Conservation (phyloP, 129 eudicot species). For the Saussurea involucrata region DNA sequence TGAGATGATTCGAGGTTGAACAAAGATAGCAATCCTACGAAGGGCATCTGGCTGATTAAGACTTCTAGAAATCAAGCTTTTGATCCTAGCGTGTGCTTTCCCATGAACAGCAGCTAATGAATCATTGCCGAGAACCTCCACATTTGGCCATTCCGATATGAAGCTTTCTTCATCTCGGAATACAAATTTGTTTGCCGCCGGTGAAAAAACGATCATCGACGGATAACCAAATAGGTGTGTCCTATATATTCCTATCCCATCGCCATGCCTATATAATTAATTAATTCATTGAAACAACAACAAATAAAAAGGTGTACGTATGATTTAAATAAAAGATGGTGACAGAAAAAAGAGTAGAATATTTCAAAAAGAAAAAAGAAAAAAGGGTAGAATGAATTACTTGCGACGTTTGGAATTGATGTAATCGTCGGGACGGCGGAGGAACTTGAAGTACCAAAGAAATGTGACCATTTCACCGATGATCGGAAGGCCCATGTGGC, state of each 20-base stretch:
- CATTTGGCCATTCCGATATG: constrained; percentile 29
- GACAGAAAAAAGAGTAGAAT: too few species aligned
- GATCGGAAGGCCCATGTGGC: constrained; percentile 57
- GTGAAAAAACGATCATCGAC: constrained; percentile 38
- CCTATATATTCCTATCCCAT: constrained; percentile 43
- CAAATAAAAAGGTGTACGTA: too few species aligned
- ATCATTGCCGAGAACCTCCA: constrained; percentile 33
- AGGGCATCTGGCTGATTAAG: constrained; percentile 67
- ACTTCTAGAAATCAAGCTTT: constrained; percentile 41
- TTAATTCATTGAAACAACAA: background rate
- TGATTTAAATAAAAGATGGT: background rate
- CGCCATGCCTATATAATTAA: constrained; percentile 43
- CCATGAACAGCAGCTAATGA: constrained; percentile 49
- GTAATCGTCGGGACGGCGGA: constrained; percentile 54
- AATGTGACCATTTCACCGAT: constrained; percentile 50
- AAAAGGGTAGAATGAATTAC: too few species aligned
- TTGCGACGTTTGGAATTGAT: constrained; percentile 44
- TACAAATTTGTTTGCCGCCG: constrained; percentile 36
- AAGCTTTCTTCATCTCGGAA: constrained; percentile 30
- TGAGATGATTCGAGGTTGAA: constrained; percentile 52
- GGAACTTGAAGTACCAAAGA: constrained; percentile 55
- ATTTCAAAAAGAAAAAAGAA: too few species aligned
- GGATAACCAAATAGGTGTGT: constrained; percentile 52
- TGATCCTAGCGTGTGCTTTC: constrained; percentile 35
- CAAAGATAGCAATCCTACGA: constrained; percentile 32